Percentiles rank a stretch among this genome's conserved stretches.
Evolutionary conservation across 2,329 filamentous ascomycete species (phyloP).

Genomic region (Nectriaceae sp.): DNA sequence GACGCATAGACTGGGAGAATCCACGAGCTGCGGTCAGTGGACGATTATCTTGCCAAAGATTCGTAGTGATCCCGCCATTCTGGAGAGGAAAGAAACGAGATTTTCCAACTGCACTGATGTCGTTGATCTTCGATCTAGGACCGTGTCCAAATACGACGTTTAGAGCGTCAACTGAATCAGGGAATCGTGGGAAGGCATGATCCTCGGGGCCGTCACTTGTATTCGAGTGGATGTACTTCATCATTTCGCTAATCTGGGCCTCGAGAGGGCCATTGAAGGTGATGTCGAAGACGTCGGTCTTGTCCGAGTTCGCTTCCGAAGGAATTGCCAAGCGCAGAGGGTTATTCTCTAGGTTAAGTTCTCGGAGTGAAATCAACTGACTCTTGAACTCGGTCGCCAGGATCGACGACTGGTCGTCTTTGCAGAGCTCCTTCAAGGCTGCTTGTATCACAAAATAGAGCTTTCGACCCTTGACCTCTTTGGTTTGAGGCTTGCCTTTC

Average conservation of each 20-base stretch:
- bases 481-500: constrained; percentile 15
- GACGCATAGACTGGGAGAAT: constrained; percentile 57
- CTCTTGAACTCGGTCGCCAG: constrained; percentile 54
- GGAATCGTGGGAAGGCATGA: constrained; percentile 49
- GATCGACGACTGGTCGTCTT: constrained; percentile 30
- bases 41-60: constrained; percentile 31
- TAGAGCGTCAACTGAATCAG: constrained; percentile 51
- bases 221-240: constrained; percentile 47
- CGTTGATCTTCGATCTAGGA: constrained; percentile 37
- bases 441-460: constrained; percentile 43
- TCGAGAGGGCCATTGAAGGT: constrained; percentile 42
- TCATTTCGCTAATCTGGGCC: constrained; percentile 41
- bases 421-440: constrained; percentile 38
- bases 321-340: constrained; percentile 38
- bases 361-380: constrained; percentile 43
- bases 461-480: constrained; percentile 45
- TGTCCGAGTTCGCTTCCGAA: constrained; percentile 31
- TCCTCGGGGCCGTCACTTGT: constrained; percentile 37
- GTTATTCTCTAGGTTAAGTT: constrained; percentile 37
- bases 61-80: constrained; percentile 23
- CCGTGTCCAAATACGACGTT: constrained; percentile 52
- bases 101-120: constrained; percentile 45
- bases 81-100: constrained; percentile 52
- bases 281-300: constrained; percentile 41
- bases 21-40: constrained; percentile 49